These are phyloP conservation scores for Gloeopeniophorella convolvens DNA, from an alignment of 768 basidiomycete species.

Conservation along the genomic window DNA sequence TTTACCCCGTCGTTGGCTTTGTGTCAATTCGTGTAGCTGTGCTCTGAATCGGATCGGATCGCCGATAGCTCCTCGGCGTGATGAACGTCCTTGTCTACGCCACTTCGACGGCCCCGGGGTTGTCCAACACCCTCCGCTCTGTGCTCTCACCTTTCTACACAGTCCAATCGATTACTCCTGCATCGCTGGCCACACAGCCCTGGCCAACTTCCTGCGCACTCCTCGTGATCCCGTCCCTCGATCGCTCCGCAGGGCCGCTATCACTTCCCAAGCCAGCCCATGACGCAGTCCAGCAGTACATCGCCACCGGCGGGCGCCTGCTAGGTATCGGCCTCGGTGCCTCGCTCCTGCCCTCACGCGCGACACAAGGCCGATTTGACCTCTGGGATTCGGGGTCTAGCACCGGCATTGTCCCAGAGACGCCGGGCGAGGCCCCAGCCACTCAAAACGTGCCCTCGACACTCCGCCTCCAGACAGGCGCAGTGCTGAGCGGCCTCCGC, in stretches of 20 bases:
- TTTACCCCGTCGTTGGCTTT: neutral
- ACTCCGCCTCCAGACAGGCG: conserved; percentile 6
- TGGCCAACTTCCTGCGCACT: conserved; percentile 75
- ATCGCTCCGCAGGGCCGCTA: conserved; percentile 35
- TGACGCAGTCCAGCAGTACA: conserved; percentile 48
- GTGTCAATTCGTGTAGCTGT: neutral
- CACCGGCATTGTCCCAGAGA: conserved; percentile 5
- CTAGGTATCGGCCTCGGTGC: conserved; percentile 60
- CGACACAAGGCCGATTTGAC: conserved; percentile 27
- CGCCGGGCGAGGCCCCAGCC: neutral
- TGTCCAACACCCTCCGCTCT: conserved; percentile 35
- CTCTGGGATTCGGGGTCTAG: conserved; percentile 35
- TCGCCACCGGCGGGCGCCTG: conserved; percentile 63
- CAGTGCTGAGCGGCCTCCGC: conserved; percentile 5
- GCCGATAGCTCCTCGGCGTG: neutral
- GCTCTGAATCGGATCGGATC: neutral
- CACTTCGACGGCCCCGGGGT: conserved; percentile 30
- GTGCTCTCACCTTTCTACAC: conserved; percentile 71
- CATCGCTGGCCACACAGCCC: conserved; percentile 57
- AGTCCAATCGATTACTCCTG: conserved; percentile 58
- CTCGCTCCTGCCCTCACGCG: conserved; percentile 35
- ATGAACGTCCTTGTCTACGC: conserved; percentile 78
- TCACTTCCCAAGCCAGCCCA: conserved; percentile 34
- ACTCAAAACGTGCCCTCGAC: neutral
- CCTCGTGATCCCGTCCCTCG: conserved; percentile 64